Percentiles rank a stretch among this genome's conserved stretches.
These are phyloP conservation scores for Penicillium decumbens DNA, from an alignment of 2,329 filamentous ascomycete species.

Conservation along the genomic window DNA sequence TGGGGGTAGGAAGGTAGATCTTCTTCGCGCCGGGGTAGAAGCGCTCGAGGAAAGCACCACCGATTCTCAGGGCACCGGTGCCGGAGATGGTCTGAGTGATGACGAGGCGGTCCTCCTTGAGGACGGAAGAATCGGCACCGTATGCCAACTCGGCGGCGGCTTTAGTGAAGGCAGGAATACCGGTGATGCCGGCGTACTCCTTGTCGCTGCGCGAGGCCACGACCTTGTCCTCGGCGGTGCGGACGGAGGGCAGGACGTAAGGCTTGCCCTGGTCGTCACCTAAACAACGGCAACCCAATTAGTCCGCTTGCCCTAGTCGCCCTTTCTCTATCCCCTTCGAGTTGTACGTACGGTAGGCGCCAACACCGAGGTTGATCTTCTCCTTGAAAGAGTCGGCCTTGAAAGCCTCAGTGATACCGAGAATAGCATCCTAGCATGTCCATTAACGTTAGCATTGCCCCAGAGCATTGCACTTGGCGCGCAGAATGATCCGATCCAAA, in stretches of 20 bases:
- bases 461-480: slow-evolving; percentile 1
- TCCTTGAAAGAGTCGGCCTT: slow-evolving; percentile 89
- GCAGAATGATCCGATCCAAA: slow-evolving; percentile 22
- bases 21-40: slow-evolving; percentile 90
- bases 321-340: neutral
- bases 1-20: slow-evolving; percentile 93
- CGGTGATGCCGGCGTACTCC: slow-evolving; percentile 97
- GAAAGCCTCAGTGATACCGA: slow-evolving; percentile 87
- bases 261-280: slow-evolving; percentile 93
- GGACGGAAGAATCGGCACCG: slow-evolving; percentile 69
- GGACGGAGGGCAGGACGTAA: slow-evolving; percentile 92
- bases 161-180: slow-evolving; percentile 88
- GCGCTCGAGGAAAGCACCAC: slow-evolving; percentile 84
- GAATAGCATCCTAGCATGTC: slow-evolving; percentile 41
- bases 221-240: slow-evolving; percentile 80
- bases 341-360: slow-evolving; percentile 72
- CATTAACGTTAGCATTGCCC: slow-evolving; percentile 25
- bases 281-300: slow-evolving; percentile 18
- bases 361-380: slow-evolving; percentile 98
- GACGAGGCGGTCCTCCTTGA: slow-evolving; percentile 70
- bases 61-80: slow-evolving; percentile 91
- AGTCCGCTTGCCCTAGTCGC: neutral
- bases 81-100: slow-evolving; percentile 98
- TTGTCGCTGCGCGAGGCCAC: slow-evolving; percentile 78
- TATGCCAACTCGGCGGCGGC: slow-evolving; percentile 89